Evolutionary conservation across 106 monocot genomes (phyloP).

Genomic region (Phalaenopsis aphrodite): DNA sequence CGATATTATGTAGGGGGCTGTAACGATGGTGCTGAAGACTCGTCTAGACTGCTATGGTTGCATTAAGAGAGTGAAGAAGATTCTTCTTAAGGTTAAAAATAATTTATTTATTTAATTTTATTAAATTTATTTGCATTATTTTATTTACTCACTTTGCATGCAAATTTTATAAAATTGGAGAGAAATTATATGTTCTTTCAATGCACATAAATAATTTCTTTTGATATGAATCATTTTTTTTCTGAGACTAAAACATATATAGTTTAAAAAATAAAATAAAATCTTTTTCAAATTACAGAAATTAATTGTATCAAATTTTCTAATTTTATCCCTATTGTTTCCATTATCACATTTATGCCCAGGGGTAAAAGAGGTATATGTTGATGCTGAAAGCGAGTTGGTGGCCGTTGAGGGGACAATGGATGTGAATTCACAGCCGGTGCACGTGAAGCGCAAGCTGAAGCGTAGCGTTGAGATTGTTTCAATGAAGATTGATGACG

Average conservation of each 20-base stretch:
- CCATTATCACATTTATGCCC: not conserved
- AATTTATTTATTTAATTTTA: no score
- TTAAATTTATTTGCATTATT: no score
- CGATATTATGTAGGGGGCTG: no score
- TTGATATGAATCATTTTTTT: not conserved
- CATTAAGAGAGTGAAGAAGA: conserved; percentile 34
- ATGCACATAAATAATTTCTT: no score
- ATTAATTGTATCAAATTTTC: no score
- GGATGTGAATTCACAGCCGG: conserved; percentile 34
- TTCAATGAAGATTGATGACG: not conserved
- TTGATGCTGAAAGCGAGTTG: conserved; percentile 43
- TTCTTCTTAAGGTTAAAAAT: conserved; percentile 18
- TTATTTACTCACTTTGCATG: no score
- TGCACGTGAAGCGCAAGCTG: conserved; percentile 32
- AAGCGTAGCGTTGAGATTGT: conserved; percentile 49
- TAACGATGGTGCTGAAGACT: conserved; percentile 40
- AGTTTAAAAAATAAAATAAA: no score
- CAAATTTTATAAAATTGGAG: no score
- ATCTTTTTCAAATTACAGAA: no score
- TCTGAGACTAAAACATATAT: no score
- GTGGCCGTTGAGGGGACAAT: conserved; percentile 73
- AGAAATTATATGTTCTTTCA: no score
- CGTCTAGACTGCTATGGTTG: conserved; percentile 63
- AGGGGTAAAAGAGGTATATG: conserved; percentile 56
- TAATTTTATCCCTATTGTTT: no score